These are phyloP conservation scores for Boletus smithii DNA, from an alignment of 1,284 basidiomycete species.

Conservation along the genomic window DNA sequence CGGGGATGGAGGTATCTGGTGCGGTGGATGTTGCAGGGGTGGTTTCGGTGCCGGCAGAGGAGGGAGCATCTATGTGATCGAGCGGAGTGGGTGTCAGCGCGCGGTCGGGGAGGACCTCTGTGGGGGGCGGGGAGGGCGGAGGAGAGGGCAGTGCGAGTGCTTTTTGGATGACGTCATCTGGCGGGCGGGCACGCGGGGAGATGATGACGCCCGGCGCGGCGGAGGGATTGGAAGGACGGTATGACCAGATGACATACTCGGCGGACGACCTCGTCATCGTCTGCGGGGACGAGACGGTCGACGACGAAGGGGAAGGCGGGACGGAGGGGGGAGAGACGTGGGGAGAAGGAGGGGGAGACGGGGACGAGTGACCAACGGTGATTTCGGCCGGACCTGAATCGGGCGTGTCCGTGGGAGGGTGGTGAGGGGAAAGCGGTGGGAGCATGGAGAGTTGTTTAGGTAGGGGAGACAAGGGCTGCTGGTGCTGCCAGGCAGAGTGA, in stretches of 20 bases:
- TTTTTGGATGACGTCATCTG: conserved; percentile 48
- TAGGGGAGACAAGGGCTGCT: conserved; percentile 34
- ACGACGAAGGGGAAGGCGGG: conserved; percentile 9
- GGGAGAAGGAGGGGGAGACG: conserved; percentile 5
- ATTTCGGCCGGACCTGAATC: conserved; percentile 8
- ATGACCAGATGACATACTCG: conserved; percentile 58
- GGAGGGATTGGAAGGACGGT: conserved; percentile 57
- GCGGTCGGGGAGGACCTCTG: conserved; percentile 9
- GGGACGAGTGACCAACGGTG: not conserved
- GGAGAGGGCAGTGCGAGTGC: conserved; percentile 55
- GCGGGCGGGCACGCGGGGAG: conserved; percentile 57
- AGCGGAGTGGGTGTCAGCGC: conserved; percentile 9
- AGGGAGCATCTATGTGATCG: conserved; percentile 33
- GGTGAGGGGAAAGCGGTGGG: conserved; percentile 15
- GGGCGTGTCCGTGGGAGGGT: conserved; percentile 2
- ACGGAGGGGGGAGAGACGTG: not conserved
- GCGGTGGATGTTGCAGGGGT: conserved; percentile 41
- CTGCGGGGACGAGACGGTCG: conserved; percentile 10
- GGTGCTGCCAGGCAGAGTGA: conserved; percentile 25
- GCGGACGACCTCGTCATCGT: conserved; percentile 3
- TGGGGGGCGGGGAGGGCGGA: conserved; percentile 43
- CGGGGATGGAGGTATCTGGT: conserved; percentile 48
- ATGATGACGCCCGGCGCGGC: conserved; percentile 65
- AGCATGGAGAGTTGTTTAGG: conserved; percentile 34
- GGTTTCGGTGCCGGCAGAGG: conserved; percentile 40